These are phyloP conservation scores for Circinella minor DNA, from an alignment of 371 early-diverging fungal species.

Conservation along the genomic window DNA sequence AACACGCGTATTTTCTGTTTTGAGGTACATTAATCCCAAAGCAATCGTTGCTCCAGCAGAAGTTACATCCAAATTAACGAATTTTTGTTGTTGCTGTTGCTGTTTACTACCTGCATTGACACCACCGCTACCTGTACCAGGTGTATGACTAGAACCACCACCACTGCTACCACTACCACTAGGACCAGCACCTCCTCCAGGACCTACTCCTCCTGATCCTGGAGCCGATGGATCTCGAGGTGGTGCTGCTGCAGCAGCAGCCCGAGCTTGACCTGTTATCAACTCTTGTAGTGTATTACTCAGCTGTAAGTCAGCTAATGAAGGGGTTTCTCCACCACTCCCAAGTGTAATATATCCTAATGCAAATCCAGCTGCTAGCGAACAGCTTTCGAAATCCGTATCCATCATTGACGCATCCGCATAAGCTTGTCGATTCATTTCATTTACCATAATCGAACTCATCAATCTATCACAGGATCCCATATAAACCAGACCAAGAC, in stretches of 20 bases:
- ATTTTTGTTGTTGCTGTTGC: not conserved
- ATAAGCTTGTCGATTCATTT: slow-evolving; percentile 56
- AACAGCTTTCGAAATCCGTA: slow-evolving; percentile 52
- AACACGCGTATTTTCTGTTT: slow-evolving; percentile 68
- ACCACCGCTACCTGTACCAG: too few species aligned
- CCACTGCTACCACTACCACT: too few species aligned
- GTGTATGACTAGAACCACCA: too few species aligned
- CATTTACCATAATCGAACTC: slow-evolving; percentile 72
- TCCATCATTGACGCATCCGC: slow-evolving; percentile 41
- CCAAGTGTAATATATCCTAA: slow-evolving; percentile 84
- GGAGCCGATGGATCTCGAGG: not conserved
- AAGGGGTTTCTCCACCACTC: slow-evolving; percentile 56
- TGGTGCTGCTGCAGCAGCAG: not conserved
- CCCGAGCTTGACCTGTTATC: slow-evolving; percentile 35
- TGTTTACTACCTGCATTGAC: not conserved
- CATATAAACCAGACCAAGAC: slow-evolving; percentile 79
- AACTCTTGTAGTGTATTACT: slow-evolving; percentile 60
- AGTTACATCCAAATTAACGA: slow-evolving; percentile 47
- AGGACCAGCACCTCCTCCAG: too few species aligned
- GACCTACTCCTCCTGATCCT: too few species aligned
- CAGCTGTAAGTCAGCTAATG: slow-evolving; percentile 63
- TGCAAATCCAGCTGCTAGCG: slow-evolving; percentile 80
- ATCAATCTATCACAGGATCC: slow-evolving; percentile 68
- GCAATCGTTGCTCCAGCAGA: slow-evolving; percentile 82
- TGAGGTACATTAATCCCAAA: slow-evolving; percentile 81